Base-by-base conservation (phyloP, 164 flowering plant species). In the Aristolochia contorta region DNA sequence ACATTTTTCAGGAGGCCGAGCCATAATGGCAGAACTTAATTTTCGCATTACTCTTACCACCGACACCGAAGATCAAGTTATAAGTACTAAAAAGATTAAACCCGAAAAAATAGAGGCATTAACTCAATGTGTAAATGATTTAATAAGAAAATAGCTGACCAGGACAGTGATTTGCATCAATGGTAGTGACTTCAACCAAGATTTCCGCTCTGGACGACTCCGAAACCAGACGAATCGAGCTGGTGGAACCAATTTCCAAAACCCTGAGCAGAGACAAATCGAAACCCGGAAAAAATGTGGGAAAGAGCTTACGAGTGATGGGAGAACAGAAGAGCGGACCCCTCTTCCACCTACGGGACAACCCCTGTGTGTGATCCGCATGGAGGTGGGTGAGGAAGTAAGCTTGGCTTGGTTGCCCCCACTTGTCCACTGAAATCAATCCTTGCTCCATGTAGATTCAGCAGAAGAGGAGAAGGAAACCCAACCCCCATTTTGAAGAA, bases 371-470 rank as follows among this genome's bases (percentile, higher is more conserved):
- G 79, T 91, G 93, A 63, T 91, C 97, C 23, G 91, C 64, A 71
- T 88, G 97, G 54, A 91, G 84, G 68, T 88, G 97, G 3, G 90
- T 91, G 22, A 88, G 69, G 80, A 91, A 91, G 71, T 88, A 88
- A 19, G 67, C 82, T 64, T 91, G 90, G 75, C 91, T 84, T 45
- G 63, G 70, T 27, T 70, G 72, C 18, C 60, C 49, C 88, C 87
- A 67, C 54, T 73, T 57, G 54, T 78, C 91, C 68, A 91, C 78
- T 22, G 88, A 80, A 51, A 91, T 80, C 77, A 91, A 58, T 20
- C 90, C 89, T 47, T 65, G 64, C 73, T 88, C 96, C 89, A 85
- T 84, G 43, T 10, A 4, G 43, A 37, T 37, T 37, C 43, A 37
- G 7, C 43, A 10, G 43, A 37, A 4, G 43, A 10, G 43, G 43